Conservation (phyloP, 1,284 basidiomycete species). For the Taiwanofungus camphoratus region DNA sequence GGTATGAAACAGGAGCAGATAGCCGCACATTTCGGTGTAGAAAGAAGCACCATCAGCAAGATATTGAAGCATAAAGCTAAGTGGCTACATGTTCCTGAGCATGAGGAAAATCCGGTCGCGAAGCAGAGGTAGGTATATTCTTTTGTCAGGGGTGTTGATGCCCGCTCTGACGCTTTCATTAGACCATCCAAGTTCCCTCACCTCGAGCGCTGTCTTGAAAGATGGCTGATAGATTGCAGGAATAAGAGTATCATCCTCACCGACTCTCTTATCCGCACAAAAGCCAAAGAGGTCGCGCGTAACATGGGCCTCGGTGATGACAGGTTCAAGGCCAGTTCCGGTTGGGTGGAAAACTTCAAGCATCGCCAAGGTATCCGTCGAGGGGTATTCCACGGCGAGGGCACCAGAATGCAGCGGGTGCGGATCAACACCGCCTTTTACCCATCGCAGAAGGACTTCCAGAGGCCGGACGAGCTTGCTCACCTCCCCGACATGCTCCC, state of each 20-base stretch:
- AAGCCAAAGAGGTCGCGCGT: conserved; percentile 66
- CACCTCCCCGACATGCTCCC: too few relatives aligned
- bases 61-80: conserved; percentile 80
- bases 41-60: conserved; percentile 91
- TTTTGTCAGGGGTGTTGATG: conserved; percentile 12
- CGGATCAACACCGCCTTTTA: background rate
- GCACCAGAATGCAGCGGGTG: conserved; percentile 5
- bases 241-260: conserved; percentile 49
- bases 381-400: conserved; percentile 48
- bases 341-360: conserved; percentile 92
- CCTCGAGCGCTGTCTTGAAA: conserved; percentile 60
- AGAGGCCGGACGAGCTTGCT: too few relatives aligned
- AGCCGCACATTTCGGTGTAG: conserved; percentile 69
- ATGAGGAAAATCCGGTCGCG: conserved; percentile 49
- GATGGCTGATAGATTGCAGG: conserved; percentile 54
- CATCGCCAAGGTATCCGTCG: conserved; percentile 68
- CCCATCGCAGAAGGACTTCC: too few relatives aligned
- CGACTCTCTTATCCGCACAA: conserved; percentile 65
- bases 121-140: conserved; percentile 53
- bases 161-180: conserved; percentile 3
- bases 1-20: conserved; percentile 78
- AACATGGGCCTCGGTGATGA: conserved; percentile 54
- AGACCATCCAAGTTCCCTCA: conserved; percentile 77
- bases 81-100: conserved; percentile 69
- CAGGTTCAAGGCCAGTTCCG: conserved; percentile 84